A percentile compares a stretch with the other conserved stretches of the same genome.
Conservation (phyloP, 371 early-diverging fungal genomes). For the Synchytrium microbalum region DNA sequence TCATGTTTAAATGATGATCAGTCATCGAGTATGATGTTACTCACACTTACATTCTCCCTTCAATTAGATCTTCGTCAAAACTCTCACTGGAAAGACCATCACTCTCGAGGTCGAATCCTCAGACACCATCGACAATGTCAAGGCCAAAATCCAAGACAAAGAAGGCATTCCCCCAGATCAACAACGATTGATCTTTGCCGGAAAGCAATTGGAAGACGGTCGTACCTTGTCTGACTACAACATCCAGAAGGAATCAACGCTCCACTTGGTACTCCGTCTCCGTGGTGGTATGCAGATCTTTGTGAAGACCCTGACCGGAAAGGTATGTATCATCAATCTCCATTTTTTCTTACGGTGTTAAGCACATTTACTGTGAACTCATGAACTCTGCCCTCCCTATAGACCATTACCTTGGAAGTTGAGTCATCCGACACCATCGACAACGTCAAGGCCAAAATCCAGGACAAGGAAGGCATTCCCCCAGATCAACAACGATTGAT, state of each 20-base stretch:
- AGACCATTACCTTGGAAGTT: slow-evolving; percentile 92
- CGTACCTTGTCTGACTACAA: too few relatives aligned
- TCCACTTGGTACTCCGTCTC: too few relatives aligned
- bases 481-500: slow-evolving; percentile 93
- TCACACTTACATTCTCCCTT: too few relatives aligned
- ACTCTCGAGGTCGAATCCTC: slow-evolving; percentile 92
- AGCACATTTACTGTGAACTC: not conserved
- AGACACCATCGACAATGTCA: too few relatives aligned
- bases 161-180: too few relatives aligned
- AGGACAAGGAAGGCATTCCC: slow-evolving; percentile 90
- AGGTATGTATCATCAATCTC: not conserved
- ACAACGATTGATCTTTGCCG: too few relatives aligned
- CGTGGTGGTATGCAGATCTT: slow-evolving; percentile 70
- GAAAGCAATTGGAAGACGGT: too few relatives aligned
- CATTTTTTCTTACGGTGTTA: not conserved
- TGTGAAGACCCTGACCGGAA: slow-evolving; percentile 51
- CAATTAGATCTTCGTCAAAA: too few relatives aligned
- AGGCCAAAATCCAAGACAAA: too few relatives aligned
- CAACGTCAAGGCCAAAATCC: slow-evolving; percentile 86
- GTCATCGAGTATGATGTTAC: too few relatives aligned
- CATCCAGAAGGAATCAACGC: too few relatives aligned
- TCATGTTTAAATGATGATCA: too few relatives aligned
- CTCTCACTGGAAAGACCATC: slow-evolving; percentile 86
- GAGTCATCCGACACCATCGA: slow-evolving; percentile 86
- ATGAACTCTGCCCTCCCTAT: slow-evolving; percentile 85